Conservation (phyloP, 2,329 filamentous ascomycete genomes). For the Colletotrichum lindemuthianum region DNA sequence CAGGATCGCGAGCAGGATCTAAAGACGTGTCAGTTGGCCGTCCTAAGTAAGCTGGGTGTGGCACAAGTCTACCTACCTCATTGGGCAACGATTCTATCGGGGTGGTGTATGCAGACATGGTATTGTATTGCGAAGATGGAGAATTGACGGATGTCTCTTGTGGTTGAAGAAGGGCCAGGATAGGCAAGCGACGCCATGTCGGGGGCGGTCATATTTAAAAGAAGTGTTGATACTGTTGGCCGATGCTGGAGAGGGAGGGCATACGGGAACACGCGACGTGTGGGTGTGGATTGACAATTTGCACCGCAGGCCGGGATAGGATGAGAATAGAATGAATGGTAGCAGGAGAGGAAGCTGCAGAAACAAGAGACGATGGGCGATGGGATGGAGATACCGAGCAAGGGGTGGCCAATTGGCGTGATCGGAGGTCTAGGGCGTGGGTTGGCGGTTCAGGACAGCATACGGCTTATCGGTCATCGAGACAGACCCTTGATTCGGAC, state of each 20-base stretch:
- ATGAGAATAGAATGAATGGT: neutral
- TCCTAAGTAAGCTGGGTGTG: neutral
- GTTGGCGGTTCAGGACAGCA: neutral
- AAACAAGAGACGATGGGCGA: neutral
- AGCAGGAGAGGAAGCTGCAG: neutral
- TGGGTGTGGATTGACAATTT: neutral
- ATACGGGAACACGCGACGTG: conserved; percentile 3
- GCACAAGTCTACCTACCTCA: conserved; percentile 41
- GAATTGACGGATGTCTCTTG: conserved; percentile 12
- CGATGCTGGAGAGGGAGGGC: neutral
- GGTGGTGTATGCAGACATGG: conserved; percentile 24
- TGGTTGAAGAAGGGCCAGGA: conserved; percentile 9
- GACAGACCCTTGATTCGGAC: no score
- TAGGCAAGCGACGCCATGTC: neutral
- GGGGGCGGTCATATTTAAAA: conserved; percentile 26
- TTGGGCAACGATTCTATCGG: conserved; percentile 46
- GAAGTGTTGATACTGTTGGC: neutral
- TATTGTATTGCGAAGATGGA: conserved; percentile 3
- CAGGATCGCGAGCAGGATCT: conserved; percentile 64
- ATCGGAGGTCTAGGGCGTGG: conserved; percentile 1
- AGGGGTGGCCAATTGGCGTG: conserved; percentile 2
- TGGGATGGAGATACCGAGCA: conserved; percentile 31
- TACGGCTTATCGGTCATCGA: no score
- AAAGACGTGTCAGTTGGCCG: conserved; percentile 3
- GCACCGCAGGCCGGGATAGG: neutral